Evolutionary conservation across 2,329 filamentous ascomycete genomes (phyloP).

Genomic region (Aspergillus aculeatinus): DNA sequence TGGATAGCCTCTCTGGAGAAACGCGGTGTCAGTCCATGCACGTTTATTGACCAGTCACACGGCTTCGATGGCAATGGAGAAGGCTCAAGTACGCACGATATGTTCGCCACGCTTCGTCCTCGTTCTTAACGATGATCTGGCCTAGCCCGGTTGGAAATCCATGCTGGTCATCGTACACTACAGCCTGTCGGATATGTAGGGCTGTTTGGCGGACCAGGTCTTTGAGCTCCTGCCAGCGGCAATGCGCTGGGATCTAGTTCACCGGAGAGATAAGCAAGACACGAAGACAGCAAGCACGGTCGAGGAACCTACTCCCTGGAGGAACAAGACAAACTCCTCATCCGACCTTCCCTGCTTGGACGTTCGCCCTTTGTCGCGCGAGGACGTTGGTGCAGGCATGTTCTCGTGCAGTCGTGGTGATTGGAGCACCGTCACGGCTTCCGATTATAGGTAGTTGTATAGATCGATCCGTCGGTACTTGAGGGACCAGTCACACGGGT

Average conservation of each 20-base stretch:
- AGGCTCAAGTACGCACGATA: conserved; percentile 34
- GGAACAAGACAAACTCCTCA: conserved; percentile 47
- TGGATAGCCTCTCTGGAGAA: conserved; percentile 39
- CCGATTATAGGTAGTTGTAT: background rate
- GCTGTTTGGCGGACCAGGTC: conserved; percentile 47
- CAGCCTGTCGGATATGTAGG: conserved; percentile 45
- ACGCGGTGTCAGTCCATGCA: conserved; percentile 16
- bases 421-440: background rate
- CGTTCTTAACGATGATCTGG: conserved; percentile 47
- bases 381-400: conserved; percentile 34
- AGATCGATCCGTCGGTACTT: background rate
- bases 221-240: conserved; percentile 48
- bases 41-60: background rate
- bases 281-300: background rate
- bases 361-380: conserved; percentile 33
- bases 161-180: conserved; percentile 45
- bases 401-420: background rate
- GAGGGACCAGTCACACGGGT: background rate
- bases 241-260: conserved; percentile 42
- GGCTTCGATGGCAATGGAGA: background rate
- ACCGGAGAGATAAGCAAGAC: conserved; percentile 14
- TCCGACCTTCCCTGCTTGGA: conserved; percentile 35
- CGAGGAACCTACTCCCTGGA: conserved; percentile 40
- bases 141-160: conserved; percentile 45
- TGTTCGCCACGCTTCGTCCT: conserved; percentile 46